Conservation (phyloP, 768 basidiomycete genomes). For the Ramaria sp. region DNA sequence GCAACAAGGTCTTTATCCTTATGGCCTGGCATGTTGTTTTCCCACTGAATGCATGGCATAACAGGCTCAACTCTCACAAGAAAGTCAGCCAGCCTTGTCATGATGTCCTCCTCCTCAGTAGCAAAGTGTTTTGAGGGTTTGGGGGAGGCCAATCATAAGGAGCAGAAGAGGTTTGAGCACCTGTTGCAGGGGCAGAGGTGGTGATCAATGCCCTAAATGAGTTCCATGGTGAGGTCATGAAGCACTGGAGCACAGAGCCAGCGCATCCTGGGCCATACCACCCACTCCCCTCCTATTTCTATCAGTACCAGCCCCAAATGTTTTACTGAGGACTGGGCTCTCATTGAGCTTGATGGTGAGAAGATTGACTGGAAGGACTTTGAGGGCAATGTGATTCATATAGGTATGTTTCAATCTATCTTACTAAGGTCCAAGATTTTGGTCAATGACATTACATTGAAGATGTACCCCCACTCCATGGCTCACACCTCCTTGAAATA, state of each 20-base stretch:
- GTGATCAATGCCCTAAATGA: conserved; percentile 8
- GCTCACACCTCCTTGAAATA: conserved; percentile 17
- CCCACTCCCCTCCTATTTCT: conserved; percentile 20
- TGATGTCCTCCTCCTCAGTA: conserved; percentile 4
- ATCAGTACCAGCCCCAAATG: conserved; percentile 9
- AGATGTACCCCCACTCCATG: conserved; percentile 19
- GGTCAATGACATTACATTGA: conserved; percentile 13
- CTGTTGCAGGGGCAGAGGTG: conserved; percentile 1
- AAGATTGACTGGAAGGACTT: conserved; percentile 21
- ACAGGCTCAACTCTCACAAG: conserved; percentile 3
- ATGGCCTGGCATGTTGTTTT: conserved; percentile 27
- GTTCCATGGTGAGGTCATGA: conserved; percentile 15
- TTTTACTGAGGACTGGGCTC: conserved; percentile 20
- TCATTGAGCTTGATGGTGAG: conserved; percentile 17
- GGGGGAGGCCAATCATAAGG: conserved; percentile 1
- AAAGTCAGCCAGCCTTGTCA: conserved; percentile 13
- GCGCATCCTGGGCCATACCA: conserved; percentile 21
- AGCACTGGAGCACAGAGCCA: conserved; percentile 15
- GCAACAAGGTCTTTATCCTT: conserved; percentile 20
- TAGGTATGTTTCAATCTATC: conserved; percentile 18
- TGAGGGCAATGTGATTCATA: conserved; percentile 20
- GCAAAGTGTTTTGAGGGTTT: background rate
- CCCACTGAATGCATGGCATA: conserved; percentile 13
- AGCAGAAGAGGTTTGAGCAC: background rate
- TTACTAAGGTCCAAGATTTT: conserved; percentile 15